Base-by-base conservation (phyloP, 495 filamentous ascomycete species). In the Penicillium cosmopolitanum region DNA sequence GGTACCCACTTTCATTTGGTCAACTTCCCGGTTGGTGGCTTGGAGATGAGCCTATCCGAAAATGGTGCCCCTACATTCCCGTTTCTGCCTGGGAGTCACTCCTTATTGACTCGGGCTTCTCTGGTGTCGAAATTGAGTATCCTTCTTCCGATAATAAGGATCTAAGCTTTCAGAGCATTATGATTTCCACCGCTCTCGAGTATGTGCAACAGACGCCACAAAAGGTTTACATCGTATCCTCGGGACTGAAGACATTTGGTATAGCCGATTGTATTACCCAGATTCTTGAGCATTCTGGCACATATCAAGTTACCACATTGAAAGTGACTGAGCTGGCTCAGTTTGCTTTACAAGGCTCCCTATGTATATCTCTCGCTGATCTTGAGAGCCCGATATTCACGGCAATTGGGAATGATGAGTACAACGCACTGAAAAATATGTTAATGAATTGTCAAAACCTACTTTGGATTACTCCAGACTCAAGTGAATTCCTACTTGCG, bases 11-110 rank as follows among this genome's bases (percentile, higher is more conserved):
- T 50, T 69, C 78, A 5, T 75, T 84, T 16, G 74, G 73, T 15
- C 66, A 62, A 4, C 63, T 83, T 5, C 70, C 76, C 33, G 81
- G 78, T 1, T 86, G 83, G 82, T 85, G 82, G 81, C 63, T 75
- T 16, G 79, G 80, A n/a, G 51, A 60, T 50, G 71, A 74, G 44
- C 54, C 63, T 5, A 65, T 55, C 50, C 67, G 71, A 4, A 16
- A 61, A 13, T 68, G 65, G 67, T 65, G 69, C 50, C 71, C 71
- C 12, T 73, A 66, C 12, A 66, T 73, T 28, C 56, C 66, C 31
- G 33, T 63, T 0, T 43, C 55, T 16, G 53, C 63, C 28, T 70
- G 69, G 69, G 25, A 69, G 12, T 46, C 43, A 2, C 38, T 69
- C 1, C 59, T 75, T 13, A 36, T 25, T 12, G 42, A 64, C 10